Evolutionary conservation across 225 moss, liverwort and hornwort species (phyloP).

Genomic region (Lunularia cruciata): DNA sequence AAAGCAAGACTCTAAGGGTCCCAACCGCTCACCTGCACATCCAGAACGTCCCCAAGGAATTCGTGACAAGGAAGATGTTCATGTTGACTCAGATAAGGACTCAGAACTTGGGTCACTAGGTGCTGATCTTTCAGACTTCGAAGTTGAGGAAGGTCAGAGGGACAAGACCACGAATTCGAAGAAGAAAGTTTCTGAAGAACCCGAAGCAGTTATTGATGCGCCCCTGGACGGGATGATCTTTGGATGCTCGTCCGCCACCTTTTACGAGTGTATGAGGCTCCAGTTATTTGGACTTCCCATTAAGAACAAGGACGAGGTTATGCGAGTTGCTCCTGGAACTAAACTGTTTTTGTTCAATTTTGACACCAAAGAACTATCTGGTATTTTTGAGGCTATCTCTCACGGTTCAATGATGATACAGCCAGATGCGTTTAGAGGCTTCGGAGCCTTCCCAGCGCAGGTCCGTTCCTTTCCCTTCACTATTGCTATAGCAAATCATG

Average conservation of each 20-base stretch:
- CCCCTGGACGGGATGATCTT: conserved; percentile 76
- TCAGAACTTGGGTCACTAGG: conserved; percentile 41
- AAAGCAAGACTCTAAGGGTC: conserved; percentile 10
- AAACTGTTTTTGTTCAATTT: conserved; percentile 80
- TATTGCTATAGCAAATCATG: neutral
- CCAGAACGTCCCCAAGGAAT: conserved; percentile 1
- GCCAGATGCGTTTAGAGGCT: conserved; percentile 64
- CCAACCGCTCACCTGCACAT: neutral
- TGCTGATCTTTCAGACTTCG: conserved; percentile 40
- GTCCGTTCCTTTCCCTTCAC: conserved; percentile 18
- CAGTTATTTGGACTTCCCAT: conserved; percentile 66
- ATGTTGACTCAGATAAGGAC: conserved; percentile 33
- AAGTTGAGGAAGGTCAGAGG: conserved; percentile 19
- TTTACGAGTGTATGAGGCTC: conserved; percentile 75
- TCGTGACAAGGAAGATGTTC: conserved; percentile 17
- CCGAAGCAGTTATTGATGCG: conserved; percentile 28
- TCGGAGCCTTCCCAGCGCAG: conserved; percentile 51
- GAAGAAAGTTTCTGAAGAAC: conserved; percentile 30
- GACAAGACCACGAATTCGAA: conserved; percentile 21
- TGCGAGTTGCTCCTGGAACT: conserved; percentile 76
- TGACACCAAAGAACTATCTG: conserved; percentile 58
- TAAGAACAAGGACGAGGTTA: conserved; percentile 61
- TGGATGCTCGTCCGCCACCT: conserved; percentile 70
- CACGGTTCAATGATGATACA: conserved; percentile 64
- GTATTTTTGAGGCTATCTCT: conserved; percentile 72